Evolutionary conservation across 306 rosid species (phyloP).

Genomic region (Corylus americana): DNA sequence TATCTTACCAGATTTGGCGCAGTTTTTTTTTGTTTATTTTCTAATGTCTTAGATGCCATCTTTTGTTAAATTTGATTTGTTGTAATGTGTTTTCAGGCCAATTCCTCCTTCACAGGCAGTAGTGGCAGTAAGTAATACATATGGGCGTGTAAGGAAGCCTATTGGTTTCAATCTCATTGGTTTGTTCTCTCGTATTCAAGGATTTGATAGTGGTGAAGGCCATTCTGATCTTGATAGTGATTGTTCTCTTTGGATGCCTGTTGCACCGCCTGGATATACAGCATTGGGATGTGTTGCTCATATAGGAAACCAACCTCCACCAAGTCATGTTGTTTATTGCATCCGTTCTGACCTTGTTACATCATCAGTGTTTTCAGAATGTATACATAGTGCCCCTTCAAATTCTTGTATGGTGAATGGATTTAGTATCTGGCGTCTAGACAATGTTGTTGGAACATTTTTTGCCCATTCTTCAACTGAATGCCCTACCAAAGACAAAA

Average conservation of each 20-base stretch:
- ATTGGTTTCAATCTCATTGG: conserved; percentile 76
- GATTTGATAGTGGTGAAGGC: conserved; percentile 43
- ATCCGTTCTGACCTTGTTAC: conserved; percentile 87
- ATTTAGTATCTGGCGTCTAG: conserved; percentile 93
- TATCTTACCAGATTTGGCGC: not conserved
- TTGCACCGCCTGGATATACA: conserved; percentile 86
- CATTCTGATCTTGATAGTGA: conserved; percentile 46
- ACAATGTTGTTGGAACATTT: conserved; percentile 85
- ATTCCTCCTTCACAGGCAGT: conserved; percentile 95
- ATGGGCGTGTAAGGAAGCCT: conserved; percentile 92
- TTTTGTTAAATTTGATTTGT: conserved; percentile 13
- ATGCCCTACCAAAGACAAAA: conserved; percentile 49
- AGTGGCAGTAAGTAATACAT: conserved; percentile 85
- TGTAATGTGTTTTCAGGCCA: conserved; percentile 61
- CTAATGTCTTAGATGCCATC: conserved; percentile 11
- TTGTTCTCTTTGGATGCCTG: conserved; percentile 95
- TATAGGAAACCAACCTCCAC: conserved; percentile 75
- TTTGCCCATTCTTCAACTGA: conserved; percentile 66
- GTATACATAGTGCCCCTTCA: conserved; percentile 56
- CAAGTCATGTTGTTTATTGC: conserved; percentile 76
- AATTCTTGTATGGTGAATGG: conserved; percentile 55
- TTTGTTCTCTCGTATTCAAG: conserved; percentile 63
- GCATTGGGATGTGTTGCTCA: conserved; percentile 85
- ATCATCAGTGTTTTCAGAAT: conserved; percentile 70
- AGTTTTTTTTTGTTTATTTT: not conserved